phyloP scores from a whole-genome alignment of 441 rosid genomes.

The Croton laevigatus region DNA sequence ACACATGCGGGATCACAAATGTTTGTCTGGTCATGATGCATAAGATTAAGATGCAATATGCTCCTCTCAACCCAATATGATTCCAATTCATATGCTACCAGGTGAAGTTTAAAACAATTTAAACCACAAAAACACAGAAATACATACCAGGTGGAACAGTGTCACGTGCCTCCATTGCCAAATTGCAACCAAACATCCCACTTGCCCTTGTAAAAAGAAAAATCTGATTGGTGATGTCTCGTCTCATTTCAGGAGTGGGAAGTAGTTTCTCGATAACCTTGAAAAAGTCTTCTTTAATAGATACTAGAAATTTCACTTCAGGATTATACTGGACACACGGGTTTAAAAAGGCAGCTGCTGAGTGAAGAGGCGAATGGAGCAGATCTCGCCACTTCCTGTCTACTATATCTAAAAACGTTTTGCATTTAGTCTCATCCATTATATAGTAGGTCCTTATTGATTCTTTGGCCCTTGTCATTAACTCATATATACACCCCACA shows the following conservation, averaged over 20 bases:
- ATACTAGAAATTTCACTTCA: constrained; percentile 62
- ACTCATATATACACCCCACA: constrained; percentile 76
- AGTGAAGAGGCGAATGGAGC: constrained; percentile 77
- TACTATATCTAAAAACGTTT: constrained; percentile 67
- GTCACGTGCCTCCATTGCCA: constrained; percentile 78
- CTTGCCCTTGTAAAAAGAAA: constrained; percentile 63
- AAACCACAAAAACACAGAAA: neutral
- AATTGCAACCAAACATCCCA: constrained; percentile 78
- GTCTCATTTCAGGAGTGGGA: constrained; percentile 80
- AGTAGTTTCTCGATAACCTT: constrained; percentile 80
- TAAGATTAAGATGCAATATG: neutral
- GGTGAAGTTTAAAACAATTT: neutral
- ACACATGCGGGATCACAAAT: neutral
- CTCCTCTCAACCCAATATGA: neutral
- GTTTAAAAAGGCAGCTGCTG: constrained; percentile 84
- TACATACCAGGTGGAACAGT: constrained; percentile 70
- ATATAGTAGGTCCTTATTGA: constrained; percentile 79
- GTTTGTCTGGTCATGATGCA: neutral
- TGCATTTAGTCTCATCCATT: constrained; percentile 85
- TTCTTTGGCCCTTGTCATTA: constrained; percentile 83
- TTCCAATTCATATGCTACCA: neutral
- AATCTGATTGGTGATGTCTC: constrained; percentile 75
- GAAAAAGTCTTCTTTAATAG: constrained; percentile 76
- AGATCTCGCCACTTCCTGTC: constrained; percentile 80
- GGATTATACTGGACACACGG: constrained; percentile 80